Evolutionary conservation across 768 basidiomycete genomes (phyloP).

Genomic region (Mycena vulgaris): DNA sequence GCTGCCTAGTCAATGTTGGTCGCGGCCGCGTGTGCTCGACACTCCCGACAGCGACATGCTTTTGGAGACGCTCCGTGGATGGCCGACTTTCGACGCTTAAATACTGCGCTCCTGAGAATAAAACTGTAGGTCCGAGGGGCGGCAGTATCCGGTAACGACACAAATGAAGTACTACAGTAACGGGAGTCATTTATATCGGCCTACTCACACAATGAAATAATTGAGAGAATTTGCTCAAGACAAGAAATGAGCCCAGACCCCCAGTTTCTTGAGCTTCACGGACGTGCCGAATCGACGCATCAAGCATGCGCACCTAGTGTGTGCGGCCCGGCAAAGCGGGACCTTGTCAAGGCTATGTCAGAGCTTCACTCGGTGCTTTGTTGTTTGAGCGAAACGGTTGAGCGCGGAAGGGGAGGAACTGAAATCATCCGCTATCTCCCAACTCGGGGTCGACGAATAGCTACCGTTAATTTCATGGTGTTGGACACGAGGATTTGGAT

Average conservation of each 20-base stretch:
- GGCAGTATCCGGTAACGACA: constrained; percentile 1
- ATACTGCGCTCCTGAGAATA: neutral
- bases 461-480: too few species aligned
- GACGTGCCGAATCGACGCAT: constrained; percentile 1
- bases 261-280: neutral
- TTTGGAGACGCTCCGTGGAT: neutral
- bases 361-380: too few species aligned
- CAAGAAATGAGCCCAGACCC: neutral
- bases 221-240: constrained; percentile 3
- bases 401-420: too few species aligned
- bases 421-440: too few species aligned
- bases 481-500: too few species aligned
- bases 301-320: neutral
- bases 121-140: neutral
- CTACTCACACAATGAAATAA: constrained; percentile 2
- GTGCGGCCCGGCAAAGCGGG: too few species aligned
- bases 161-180: constrained; percentile 1
- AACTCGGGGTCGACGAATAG: too few species aligned
- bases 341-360: too few species aligned
- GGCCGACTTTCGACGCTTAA: constrained; percentile 1
- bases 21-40: neutral
- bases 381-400: too few species aligned
- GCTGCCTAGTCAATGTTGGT: neutral
- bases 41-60: constrained; percentile 6
- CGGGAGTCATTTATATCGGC: neutral